Evolutionary conservation across 2,329 filamentous ascomycete genomes (phyloP), one percentile per base, ranked within the genome.

Genomic region (Trichophyton simii): DNA sequence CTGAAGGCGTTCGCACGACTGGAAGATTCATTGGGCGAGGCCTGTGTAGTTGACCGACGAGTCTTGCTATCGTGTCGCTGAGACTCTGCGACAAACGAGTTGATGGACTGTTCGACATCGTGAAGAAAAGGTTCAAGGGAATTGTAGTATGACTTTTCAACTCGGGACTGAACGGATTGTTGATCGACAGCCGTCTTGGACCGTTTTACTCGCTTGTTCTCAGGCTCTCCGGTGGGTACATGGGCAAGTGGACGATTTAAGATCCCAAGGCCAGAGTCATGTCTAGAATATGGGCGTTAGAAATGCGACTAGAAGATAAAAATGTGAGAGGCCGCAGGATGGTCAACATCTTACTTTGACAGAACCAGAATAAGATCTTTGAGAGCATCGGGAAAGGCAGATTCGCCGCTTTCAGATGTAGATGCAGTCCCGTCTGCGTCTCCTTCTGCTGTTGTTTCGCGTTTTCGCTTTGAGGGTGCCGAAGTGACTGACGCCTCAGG

Each of bases 1-100:
- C 83, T 84, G 69, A 89, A 87, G 18, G 78, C 74, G 57, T 76
- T 73, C 50, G 83, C 79, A 63, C 78, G 78, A 59, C 70, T 73
- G 60, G 74, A 71, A 7, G 73, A 68, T 62, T 74, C 72, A n/a
- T 68, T 71, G 15, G 55, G 13, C 5, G 34, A 34, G 28, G 34
- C 34, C 58, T 71, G 62, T 18, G 70, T 67, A 3, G 38, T 36
- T 13, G 70, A 64, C 7, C 67, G 68, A 52, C 71, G 69, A 11
- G 69, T 69, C 60, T 68, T 64, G 60, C 69, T 62, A 4, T 42
- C 59, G 28, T 61, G 46, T 46, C 57, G 44, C 61, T 72, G 72
- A 58, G 69, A 73, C 60, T 68, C 68, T 60, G 75, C 73, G 60
- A 76, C 71, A 18, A 75, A 69, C 22, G 68, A 68, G 28, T 68